Percentiles rank a stretch among this genome's conserved stretches.
Conservation (phyloP, 1,284 basidiomycete species). For the Ganoderma leucocontextum region DNA sequence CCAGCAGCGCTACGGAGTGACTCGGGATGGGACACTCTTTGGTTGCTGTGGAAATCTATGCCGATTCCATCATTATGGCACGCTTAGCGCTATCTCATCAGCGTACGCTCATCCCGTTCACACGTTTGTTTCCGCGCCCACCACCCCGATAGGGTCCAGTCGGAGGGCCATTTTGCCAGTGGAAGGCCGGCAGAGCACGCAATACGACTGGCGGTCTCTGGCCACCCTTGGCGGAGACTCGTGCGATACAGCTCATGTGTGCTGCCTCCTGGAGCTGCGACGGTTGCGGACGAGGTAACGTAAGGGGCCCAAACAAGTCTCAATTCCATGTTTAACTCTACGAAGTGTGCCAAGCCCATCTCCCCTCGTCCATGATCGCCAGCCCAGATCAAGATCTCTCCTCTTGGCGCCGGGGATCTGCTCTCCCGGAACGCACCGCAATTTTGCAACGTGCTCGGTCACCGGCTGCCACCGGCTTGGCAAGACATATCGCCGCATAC, state of each 20-base stretch:
- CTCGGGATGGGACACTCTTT: not conserved
- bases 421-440: constrained; percentile 9
- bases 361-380: constrained; percentile 5
- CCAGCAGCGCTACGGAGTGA: not conserved
- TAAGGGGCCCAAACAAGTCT: constrained; percentile 8
- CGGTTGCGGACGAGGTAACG: constrained; percentile 4
- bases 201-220: not conserved
- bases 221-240: not conserved
- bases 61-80: constrained; percentile 2
- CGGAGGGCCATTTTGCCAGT: not conserved
- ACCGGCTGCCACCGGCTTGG: not conserved
- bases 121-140: not conserved
- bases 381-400: constrained; percentile 22
- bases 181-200: not conserved
- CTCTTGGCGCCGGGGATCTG: constrained; percentile 23
- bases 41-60: not conserved
- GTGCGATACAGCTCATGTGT: not conserved
- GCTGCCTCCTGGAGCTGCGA: not conserved
- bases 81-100: not conserved
- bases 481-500: not conserved
- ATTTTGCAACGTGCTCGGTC: not conserved
- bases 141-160: constrained; percentile 1
- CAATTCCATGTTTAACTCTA: constrained; percentile 13
- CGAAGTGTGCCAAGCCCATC: constrained; percentile 20
- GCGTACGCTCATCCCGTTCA: not conserved